Evolutionary conservation across 306 rosid species (phyloP).

Genomic region (Acacia melanoxylon): DNA sequence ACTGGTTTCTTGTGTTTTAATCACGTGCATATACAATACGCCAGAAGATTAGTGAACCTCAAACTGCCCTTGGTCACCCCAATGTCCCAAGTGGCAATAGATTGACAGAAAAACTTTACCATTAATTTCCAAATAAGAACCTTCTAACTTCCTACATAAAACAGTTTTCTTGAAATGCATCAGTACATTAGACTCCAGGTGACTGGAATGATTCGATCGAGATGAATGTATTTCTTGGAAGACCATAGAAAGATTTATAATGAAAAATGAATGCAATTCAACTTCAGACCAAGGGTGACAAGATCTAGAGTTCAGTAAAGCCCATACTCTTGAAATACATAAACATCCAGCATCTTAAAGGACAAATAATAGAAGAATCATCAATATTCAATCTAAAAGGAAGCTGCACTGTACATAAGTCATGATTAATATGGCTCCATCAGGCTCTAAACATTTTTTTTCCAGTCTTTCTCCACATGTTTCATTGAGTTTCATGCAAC

Average conservation of each 20-base stretch:
- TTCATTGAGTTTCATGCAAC: neutral
- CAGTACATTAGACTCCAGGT: neutral
- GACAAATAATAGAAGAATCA: neutral
- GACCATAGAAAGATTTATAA: neutral
- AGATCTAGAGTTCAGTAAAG: neutral
- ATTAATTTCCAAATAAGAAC: neutral
- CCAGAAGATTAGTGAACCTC: slow-evolving; percentile 4
- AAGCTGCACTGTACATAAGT: neutral
- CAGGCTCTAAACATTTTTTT: neutral
- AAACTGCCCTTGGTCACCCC: slow-evolving; percentile 1
- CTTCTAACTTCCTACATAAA: slow-evolving; percentile 2
- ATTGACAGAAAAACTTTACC: slow-evolving; percentile 9
- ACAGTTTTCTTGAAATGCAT: neutral
- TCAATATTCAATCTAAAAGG: neutral
- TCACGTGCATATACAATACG: neutral
- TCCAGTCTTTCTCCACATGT: neutral
- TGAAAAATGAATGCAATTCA: neutral
- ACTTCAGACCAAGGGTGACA: neutral
- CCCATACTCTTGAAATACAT: neutral
- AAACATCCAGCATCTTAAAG: slow-evolving; percentile 3
- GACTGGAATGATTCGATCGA: neutral
- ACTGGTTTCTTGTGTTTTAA: neutral
- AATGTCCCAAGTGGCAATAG: neutral
- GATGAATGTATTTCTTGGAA: neutral
- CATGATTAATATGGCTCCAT: neutral